Evolutionary conservation across 106 monocot species (phyloP), one percentile per base, ranked within the genome.

Genomic region (Allium fistulosum): DNA sequence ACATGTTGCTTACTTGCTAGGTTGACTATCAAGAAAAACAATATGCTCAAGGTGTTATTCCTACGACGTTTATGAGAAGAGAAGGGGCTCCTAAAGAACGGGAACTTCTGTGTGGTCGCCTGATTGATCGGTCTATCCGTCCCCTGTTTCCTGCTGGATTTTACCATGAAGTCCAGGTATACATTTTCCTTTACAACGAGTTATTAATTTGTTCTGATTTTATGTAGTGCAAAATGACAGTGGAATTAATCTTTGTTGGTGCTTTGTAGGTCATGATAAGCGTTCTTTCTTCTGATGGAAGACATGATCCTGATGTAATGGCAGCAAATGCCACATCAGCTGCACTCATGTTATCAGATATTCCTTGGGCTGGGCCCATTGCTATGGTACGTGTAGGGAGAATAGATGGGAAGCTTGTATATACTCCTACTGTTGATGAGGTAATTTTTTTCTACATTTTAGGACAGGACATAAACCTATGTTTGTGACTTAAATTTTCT

Each of bases 11-110:
- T 37, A 37, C 37, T 57, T 69, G 8, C 67, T 75, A 97, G 97
- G 97, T 97, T 73, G 92, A 97, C 67, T 97, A 97, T 72, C 92
- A 92, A 83, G 97, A 97, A 78, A 97, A 97, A n/a, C 83, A 84
- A 80, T 92, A 70, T 85, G 97, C 92, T 46, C 88, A 86, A 69
- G 92, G 97, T 58, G 71, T 87, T 14, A 97, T 96, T 76, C 96
- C 97, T 5, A 87, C 92, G 5, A 92, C 97, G 11, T 97, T 86
- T 72, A 97, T 89, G 89, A 69, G 97, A 67, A 86, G 92, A 69
- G 97, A 97, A 53, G 97, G 97, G 56, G 92, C 97, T 66, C 97
- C 92, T 7, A 92, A 87, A 77, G 97, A 97, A 72, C 77, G 92
- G 3, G 97, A 97, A 60, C 97, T 97, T 78, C 74, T 97, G 57